Evolutionary conservation across 768 basidiomycete species (phyloP).

Genomic region (Hypsizygus marmoreus): DNA sequence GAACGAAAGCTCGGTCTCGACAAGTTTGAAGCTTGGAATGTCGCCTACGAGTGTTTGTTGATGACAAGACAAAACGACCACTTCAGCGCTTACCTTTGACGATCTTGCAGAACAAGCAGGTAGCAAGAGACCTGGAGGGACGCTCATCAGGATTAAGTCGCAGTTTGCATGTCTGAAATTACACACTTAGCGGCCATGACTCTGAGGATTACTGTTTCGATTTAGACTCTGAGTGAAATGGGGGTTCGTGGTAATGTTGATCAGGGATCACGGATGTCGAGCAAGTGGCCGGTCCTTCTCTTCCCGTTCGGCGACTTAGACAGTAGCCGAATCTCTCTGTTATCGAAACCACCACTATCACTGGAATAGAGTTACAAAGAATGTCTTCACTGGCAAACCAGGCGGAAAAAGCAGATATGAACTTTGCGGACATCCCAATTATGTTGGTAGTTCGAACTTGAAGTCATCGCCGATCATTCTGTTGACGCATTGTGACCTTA

Average conservation of each 20-base stretch:
- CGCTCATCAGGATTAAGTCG: neutral
- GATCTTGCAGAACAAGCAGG: slow-evolving; percentile 95
- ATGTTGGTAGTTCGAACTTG: slow-evolving; percentile 30
- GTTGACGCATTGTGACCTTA: slow-evolving; percentile 49
- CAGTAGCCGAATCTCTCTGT: neutral
- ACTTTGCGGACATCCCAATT: slow-evolving; percentile 39
- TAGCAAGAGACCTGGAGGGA: slow-evolving; percentile 49
- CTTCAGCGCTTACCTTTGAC: slow-evolving; percentile 63
- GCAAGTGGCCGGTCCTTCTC: too few relatives aligned
- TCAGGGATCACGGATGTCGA: too few relatives aligned
- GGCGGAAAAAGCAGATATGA: slow-evolving; percentile 19
- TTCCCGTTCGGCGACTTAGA: neutral
- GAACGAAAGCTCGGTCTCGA: slow-evolving; percentile 74
- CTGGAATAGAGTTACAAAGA: neutral
- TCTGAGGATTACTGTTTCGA: too few relatives aligned
- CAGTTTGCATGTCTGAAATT: neutral
- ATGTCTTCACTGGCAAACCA: slow-evolving; percentile 25
- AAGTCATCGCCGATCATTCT: neutral
- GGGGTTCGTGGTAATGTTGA: too few relatives aligned
- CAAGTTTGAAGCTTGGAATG: slow-evolving; percentile 85
- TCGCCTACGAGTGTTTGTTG: slow-evolving; percentile 70
- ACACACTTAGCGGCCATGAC: slow-evolving; percentile 41
- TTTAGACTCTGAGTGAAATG: too few relatives aligned
- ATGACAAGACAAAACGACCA: neutral
- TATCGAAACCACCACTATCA: neutral